Conservation (phyloP, 2,329 filamentous ascomycete species). For the Apiospora sp. region DNA sequence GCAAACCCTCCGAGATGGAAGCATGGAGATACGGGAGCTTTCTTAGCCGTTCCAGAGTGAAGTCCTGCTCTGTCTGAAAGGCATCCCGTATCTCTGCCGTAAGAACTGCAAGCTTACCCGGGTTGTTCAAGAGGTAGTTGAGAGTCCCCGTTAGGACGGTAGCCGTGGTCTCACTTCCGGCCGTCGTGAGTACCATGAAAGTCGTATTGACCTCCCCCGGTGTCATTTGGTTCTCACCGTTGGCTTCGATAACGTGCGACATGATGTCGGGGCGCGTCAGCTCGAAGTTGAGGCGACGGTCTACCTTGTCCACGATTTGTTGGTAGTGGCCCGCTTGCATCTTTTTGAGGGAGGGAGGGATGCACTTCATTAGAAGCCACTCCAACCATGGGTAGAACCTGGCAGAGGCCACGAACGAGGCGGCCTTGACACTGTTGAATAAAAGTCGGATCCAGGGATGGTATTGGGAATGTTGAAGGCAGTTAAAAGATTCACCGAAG, state of each 20-base stretch:
- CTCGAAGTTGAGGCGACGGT: conserved; percentile 32
- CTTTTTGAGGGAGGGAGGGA: conserved; percentile 31
- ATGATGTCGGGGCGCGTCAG: conserved; percentile 39
- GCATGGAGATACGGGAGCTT: conserved; percentile 34
- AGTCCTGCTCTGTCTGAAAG: conserved; percentile 24
- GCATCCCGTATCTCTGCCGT: conserved; percentile 26
- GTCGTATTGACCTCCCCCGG: conserved; percentile 43
- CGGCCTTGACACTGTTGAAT: conserved; percentile 35
- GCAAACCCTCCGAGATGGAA: conserved; percentile 32
- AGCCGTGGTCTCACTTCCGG: conserved; percentile 41
- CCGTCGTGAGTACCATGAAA: conserved; percentile 39
- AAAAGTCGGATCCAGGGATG: conserved; percentile 39
- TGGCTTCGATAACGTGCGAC: conserved; percentile 35
- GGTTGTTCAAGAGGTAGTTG: conserved; percentile 35
- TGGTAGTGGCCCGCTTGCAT: conserved; percentile 35
- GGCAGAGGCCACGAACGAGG: conserved; percentile 32
- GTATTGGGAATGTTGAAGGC: conserved; percentile 39
- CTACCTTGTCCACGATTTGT: conserved; percentile 40
- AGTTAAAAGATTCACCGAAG: conserved; percentile 43
- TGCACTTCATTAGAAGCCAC: conserved; percentile 31
- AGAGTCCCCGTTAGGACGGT: conserved; percentile 35
- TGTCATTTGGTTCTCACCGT: conserved; percentile 31
- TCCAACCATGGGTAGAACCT: conserved; percentile 36
- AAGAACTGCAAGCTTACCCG: conserved; percentile 30
- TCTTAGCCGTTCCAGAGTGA: conserved; percentile 29